Conservation (phyloP, 805 yeast species). For the Candida nitratophila region DNA sequence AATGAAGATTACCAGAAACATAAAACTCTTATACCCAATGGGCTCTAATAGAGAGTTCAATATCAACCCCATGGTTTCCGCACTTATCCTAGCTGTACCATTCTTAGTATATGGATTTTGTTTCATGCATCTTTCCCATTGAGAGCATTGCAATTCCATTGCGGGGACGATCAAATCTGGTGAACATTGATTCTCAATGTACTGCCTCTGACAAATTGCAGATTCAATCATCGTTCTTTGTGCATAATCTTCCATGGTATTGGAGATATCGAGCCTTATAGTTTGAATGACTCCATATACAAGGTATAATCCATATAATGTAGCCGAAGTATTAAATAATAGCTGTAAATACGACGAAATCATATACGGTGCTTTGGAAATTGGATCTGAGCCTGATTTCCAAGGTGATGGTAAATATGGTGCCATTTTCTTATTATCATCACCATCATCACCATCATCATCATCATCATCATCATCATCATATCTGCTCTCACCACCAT, state of each 20-base stretch:
- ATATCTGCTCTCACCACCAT: neutral
- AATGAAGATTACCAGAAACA: constrained; percentile 28
- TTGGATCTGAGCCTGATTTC: constrained; percentile 45
- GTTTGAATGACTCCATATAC: constrained; percentile 37
- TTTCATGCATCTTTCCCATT: constrained; percentile 64
- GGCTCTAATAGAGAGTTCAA: constrained; percentile 63
- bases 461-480: neutral
- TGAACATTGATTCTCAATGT: constrained; percentile 48
- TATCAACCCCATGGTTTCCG: constrained; percentile 55
- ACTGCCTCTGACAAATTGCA: constrained; percentile 44
- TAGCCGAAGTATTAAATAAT: constrained; percentile 39
- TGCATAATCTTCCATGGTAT: constrained; percentile 42
- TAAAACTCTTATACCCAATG: constrained; percentile 51
- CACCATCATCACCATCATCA: neutral
- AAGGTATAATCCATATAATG: constrained; percentile 37
- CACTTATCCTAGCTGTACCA: constrained; percentile 51
- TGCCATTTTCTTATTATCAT: neutral
- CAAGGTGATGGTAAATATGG: constrained; percentile 49
- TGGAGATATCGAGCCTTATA: constrained; percentile 46
- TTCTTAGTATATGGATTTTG: constrained; percentile 41
- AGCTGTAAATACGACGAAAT: constrained; percentile 58
- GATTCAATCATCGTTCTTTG: constrained; percentile 42
- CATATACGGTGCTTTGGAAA: constrained; percentile 46
- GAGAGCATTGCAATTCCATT: constrained; percentile 44
- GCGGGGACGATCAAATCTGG: constrained; percentile 53